A percentile compares a stretch with the other conserved stretches of the same genome.
phyloP scores from a whole-genome alignment of 1,284 basidiomycete genomes.

The Sporisorium iseilematis-ciliati region DNA sequence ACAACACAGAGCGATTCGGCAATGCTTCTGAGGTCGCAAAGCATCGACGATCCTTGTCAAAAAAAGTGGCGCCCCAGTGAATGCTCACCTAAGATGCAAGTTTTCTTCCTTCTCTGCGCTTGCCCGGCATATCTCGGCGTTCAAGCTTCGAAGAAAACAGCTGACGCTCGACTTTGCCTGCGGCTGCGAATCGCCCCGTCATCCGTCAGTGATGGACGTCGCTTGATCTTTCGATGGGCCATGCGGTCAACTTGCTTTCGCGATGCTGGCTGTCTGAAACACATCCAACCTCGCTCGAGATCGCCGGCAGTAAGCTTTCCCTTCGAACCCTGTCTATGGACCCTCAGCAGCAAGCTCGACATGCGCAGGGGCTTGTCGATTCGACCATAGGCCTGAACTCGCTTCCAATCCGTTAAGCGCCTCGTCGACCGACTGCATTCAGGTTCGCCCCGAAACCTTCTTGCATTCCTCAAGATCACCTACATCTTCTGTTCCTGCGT shows the following conservation, averaged over 20 bases:
- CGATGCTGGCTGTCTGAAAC: no score
- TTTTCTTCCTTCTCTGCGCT: not conserved
- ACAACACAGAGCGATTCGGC: no score
- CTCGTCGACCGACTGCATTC: not conserved
- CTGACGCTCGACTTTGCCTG: no score
- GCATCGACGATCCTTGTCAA: not conserved
- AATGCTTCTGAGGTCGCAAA: no score
- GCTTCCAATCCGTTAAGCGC: not conserved
- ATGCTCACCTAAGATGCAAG: constrained; percentile 2
- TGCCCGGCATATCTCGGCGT: constrained; percentile 13
- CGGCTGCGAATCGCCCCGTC: no score
- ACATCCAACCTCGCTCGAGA: not conserved
- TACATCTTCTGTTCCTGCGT: not conserved
- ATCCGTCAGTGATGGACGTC: no score
- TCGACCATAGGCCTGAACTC: not conserved
- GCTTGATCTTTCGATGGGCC: no score
- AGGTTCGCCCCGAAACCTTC: constrained; percentile 3
- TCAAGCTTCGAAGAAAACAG: constrained; percentile 1
- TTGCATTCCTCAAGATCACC: not conserved
- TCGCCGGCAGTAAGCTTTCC: not conserved
- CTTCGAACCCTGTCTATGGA: no score
- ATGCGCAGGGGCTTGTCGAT: not conserved
- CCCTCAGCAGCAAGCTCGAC: no score
- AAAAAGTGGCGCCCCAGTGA: not conserved
- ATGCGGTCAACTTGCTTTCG: no score